These are phyloP conservation scores for Cyberlindnera lachancei DNA, from an alignment of 805 yeast genomes.

Conservation along the genomic window DNA sequence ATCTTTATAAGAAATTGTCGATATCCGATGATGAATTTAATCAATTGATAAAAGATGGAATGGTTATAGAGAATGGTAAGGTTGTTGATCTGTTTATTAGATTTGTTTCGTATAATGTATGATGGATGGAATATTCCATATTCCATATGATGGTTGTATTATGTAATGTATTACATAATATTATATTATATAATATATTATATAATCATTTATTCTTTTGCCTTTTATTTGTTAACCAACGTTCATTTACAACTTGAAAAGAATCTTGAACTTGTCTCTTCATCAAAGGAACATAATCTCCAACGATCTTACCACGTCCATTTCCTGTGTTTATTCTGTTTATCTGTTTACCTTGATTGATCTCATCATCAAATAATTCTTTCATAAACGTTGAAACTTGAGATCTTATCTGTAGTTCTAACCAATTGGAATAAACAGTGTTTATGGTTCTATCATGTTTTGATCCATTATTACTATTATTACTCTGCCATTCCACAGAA, in stretches of 20 bases:
- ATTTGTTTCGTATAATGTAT: too few species aligned
- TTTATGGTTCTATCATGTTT: slow-evolving; percentile 36
- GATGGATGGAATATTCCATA: too few species aligned
- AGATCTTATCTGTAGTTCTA: slow-evolving; percentile 51
- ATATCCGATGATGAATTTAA: neutral
- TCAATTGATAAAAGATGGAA: neutral
- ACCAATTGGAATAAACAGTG: slow-evolving; percentile 41
- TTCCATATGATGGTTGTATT: too few species aligned
- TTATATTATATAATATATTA: slow-evolving; percentile 2
- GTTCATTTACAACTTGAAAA: slow-evolving; percentile 62
- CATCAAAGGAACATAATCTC: slow-evolving; percentile 48
- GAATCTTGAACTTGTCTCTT: slow-evolving; percentile 54
- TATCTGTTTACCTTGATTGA: slow-evolving; percentile 1
- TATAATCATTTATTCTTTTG: slow-evolving; percentile 6
- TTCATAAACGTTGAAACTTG: slow-evolving; percentile 33
- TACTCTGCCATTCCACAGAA: slow-evolving; percentile 74
- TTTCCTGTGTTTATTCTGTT: slow-evolving; percentile 58
- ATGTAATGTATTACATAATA: too few species aligned
- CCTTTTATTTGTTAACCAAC: slow-evolving; percentile 44
- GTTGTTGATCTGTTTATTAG: too few species aligned
- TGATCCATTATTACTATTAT: slow-evolving; percentile 21
- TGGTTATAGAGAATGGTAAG: neutral
- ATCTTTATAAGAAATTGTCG: too few species aligned
- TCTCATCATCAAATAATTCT: slow-evolving; percentile 10
- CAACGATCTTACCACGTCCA: slow-evolving; percentile 60